Base-by-base conservation (phyloP, 139 green algal genomes). In the Spirogloea muscicola region DNA sequence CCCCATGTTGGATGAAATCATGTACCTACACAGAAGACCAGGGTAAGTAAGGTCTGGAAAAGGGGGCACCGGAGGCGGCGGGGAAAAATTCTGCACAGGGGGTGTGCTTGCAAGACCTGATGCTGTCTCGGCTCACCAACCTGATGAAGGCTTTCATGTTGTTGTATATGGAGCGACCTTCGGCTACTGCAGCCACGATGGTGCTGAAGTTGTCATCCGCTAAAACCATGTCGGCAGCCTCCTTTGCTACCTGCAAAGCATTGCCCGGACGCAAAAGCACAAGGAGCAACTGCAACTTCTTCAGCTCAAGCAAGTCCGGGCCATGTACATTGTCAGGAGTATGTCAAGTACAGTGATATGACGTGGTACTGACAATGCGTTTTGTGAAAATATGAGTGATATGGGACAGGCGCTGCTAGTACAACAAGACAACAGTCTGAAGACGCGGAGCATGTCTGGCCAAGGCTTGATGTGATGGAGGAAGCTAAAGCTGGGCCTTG, bases 131-230 rank as follows among this genome's bases (percentile, higher is more conserved):
- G 13, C 10, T 52, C 34, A 4, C 38, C n/a, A 5, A 76, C 16
- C 92, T 82, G 70, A 94, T 94, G 85, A 97, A 97, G 83, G 96
- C 93, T 87, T 98, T 98, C 95, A 99, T 99, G 92, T 99, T 99
- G 86, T 95, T 92, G 90, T 97, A 99, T 70, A 99, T 99, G 57
- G 88, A 89, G 36, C 95, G 86, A 0, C 95, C 95, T 85, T 98
- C 95, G 33, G 89, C 82, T 48, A 99, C 94, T 0, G 95, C 95
- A 13, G 91, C 87, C 62, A 99, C 93, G 40, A 97, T 97, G 68
- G 91, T 92, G 41, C 71, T 87, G 84, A 97, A 97, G 84, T 97
- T 96, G 84, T 97, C 93, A 66, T 97, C 93, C 16, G 91, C 93
- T 31, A 97, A 85, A 18, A 97, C 89, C 93, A 97, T 97, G 84